Conservation (phyloP, 345 rosid genomes). For the Ceriops tagal region DNA sequence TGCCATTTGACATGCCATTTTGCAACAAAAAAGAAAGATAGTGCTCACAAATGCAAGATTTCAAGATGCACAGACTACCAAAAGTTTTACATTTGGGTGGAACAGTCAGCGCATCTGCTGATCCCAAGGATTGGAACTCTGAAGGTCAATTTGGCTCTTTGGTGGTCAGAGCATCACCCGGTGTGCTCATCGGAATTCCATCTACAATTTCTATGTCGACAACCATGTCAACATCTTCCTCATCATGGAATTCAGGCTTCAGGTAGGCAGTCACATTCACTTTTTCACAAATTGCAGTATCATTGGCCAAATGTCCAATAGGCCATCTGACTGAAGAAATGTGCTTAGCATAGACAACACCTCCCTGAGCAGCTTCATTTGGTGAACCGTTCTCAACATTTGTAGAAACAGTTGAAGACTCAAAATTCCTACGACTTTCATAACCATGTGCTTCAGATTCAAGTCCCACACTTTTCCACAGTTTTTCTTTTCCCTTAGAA, state of each 20-base stretch:
- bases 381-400: no score
- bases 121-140: slow-evolving; percentile 21
- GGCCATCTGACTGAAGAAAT: no score
- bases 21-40: no score
- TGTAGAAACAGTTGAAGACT: no score
- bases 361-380: no score
- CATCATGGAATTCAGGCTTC: slow-evolving; percentile 29
- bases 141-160: slow-evolving; percentile 34
- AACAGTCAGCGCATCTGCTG: slow-evolving; percentile 33
- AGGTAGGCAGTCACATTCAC: slow-evolving; percentile 24
- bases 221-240: slow-evolving; percentile 86
- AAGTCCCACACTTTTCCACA: slow-evolving; percentile 21
- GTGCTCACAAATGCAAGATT: no score
- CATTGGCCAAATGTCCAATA: no score
- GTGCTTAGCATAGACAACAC: no score
- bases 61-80: no score
- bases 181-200: slow-evolving; percentile 24
- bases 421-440: slow-evolving; percentile 13
- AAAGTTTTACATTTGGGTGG: slow-evolving; percentile 55
- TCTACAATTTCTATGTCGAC: slow-evolving; percentile 97
- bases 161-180: slow-evolving; percentile 22
- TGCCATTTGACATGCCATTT: no score
- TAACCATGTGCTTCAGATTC: slow-evolving; percentile 34
- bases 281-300: not conserved
- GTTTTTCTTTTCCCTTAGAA: slow-evolving; percentile 28